Base-by-base conservation (phyloP, 2,329 filamentous ascomycete species). In the Ophiobolus disseminans region DNA sequence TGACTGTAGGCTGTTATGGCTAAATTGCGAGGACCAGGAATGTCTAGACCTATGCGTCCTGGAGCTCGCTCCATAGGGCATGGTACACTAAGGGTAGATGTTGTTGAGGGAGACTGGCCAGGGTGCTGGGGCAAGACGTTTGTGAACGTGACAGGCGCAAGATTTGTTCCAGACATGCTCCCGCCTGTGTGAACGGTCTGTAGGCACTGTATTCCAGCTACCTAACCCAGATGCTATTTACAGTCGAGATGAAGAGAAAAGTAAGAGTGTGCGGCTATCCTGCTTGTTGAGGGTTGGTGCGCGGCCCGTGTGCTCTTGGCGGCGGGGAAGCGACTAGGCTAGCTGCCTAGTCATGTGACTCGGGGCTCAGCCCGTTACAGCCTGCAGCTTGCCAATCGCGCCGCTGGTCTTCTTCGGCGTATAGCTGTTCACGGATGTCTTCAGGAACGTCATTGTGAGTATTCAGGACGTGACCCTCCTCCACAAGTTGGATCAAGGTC, bases 61-160 rank as follows among this genome's bases (percentile, higher is more conserved):
- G 23, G 11, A 26, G 6, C 7, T 11, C 11, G 23, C 23, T 26
- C 11, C 23, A 26, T 26, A 11, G 23, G 7, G 6, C 7, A 7
- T 11, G 23, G 7, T 7, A 7, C 11, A 11, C 23, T 26, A 11
- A 7, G 7, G 23, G 6, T 26, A 11, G 11, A 6, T 26, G 6
- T 26, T 11, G 23, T 26, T 11, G 39, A 23, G 35, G 43, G 36
- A 2, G 44, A 54, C 40, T 49, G 9, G 40, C 42, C 11, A 16
- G 54, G 11, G 5, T 9, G 42, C 23, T 38, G 22, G 9, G 55
- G 55, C 40, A 60, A 51, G 10, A 66, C 56, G 36, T 71, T 52
- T 53, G 63, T 65, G 36, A 74, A 67, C 42, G 56, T 65, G 37
- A 70, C 70, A 21, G 62, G 60, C 23, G 60, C 63, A 50, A 50